A percentile compares a stretch with the other conserved stretches of the same genome.
Evolutionary conservation across 495 filamentous ascomycete species (phyloP).

Genomic region (Paragyromitra xinjiangensis): DNA sequence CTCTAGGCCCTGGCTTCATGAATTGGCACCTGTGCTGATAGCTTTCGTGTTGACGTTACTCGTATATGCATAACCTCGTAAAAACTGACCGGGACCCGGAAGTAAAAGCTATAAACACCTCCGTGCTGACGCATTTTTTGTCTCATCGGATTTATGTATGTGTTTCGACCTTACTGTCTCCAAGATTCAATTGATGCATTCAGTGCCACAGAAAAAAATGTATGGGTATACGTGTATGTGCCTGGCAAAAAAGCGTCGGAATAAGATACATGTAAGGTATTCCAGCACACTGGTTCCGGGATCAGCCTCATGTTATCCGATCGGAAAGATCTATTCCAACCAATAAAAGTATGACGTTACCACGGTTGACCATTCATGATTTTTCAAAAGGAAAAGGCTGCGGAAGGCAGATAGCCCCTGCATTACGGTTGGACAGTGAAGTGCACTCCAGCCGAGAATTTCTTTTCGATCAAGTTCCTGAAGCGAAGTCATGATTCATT

Average conservation of each 20-base stretch:
- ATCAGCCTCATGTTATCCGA: not conserved
- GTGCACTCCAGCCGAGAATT: not conserved
- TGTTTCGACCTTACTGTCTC: not conserved
- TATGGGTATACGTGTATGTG: not conserved
- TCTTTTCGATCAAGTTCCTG: conserved; percentile 5
- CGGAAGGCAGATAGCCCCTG: not conserved
- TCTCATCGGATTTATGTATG: not conserved
- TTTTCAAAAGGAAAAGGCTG: not conserved
- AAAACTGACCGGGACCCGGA: too few relatives aligned
- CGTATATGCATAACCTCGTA: too few relatives aligned
- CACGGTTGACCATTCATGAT: not conserved
- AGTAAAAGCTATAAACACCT: not conserved
- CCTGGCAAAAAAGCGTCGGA: too few relatives aligned
- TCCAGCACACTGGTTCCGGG: not conserved
- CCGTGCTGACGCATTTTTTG: not conserved
- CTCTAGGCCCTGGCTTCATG: not conserved
- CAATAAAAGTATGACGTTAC: not conserved
- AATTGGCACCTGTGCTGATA: not conserved
- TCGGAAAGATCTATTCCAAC: not conserved
- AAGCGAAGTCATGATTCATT: conserved; percentile 5
- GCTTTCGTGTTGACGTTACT: too few relatives aligned
- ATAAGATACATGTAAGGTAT: not conserved
- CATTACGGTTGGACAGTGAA: not conserved
- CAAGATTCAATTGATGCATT: not conserved
- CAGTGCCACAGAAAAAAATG: not conserved